Evolutionary conservation across 2,329 filamentous ascomycete genomes (phyloP), one percentile per base, ranked within the genome.

Genomic region (Periconia digitata): DNA sequence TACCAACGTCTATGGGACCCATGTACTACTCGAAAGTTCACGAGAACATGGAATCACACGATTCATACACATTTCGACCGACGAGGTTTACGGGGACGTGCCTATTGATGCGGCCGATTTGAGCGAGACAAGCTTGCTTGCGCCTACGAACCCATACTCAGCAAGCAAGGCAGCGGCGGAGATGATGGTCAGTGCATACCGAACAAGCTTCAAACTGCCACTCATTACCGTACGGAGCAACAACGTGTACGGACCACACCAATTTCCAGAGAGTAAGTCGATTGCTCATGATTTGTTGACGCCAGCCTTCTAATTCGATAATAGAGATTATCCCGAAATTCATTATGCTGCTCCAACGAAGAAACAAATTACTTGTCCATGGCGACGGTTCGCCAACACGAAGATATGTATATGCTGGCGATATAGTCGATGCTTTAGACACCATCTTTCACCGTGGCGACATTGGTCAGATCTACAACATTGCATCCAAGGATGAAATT

Each of bases 291-390:
- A 4, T n/a, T 27, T 20, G 27, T 5, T 20, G 1, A 12, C 15
- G 8, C 17, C 13, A n/a, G 27, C 17, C 21, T 20, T 23, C 55
- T 67, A 21, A 69, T 40, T 6, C 1, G 1, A 3, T 15, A 6
- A n/a, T 66, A 90, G 87, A 92, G 75, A 88, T 92, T 53, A 92
- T 92, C 45, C 87, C 89, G 23, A 92, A 91, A 66, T 92, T 92
- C 72, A 84, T 82, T 43, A 88, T 84, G 66, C 77, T 92, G 22
- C 77, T 92, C 15, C 82, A 86, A 62, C 79, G 86, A 16, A 74
- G 77, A 23, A 78, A 82, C 51, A 85, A 86, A 10, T 80, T 91
- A 0, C 82, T 88, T 10, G 78, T 92, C 12, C 89, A 92, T 65
- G 89, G 89, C 22, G 84, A 90, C 57, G 89, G 89, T 23, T 85